Percentiles rank a stretch among this genome's conserved stretches.
Conservation (phyloP, 768 basidiomycete genomes). For the Mycena chlorophos region DNA sequence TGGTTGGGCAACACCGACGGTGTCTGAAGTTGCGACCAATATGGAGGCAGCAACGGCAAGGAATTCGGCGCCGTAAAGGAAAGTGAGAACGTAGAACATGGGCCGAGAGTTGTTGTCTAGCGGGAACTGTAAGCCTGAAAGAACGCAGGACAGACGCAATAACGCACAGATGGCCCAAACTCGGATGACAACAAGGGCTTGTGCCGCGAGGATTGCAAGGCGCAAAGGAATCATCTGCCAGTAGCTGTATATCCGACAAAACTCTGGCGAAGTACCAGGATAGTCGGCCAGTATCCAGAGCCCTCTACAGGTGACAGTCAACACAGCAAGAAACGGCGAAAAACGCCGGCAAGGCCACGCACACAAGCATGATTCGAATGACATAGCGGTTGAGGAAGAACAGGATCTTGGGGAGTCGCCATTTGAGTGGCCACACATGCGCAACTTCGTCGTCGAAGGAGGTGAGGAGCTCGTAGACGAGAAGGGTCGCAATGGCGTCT, state of each 20-base stretch:
- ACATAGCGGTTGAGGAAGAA: conserved; percentile 23
- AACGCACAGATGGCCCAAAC: conserved; percentile 22
- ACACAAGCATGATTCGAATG: conserved; percentile 15
- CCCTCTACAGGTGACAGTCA: not conserved
- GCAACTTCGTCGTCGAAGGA: conserved; percentile 20
- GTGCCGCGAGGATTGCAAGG: conserved; percentile 19
- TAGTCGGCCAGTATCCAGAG: conserved; percentile 20
- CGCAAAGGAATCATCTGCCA: conserved; percentile 22
- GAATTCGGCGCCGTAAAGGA: conserved; percentile 10
- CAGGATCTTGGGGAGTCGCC: conserved; percentile 19
- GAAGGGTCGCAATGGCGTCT: conserved; percentile 11
- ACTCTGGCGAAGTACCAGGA: conserved; percentile 11
- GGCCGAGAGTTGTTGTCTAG: conserved; percentile 17
- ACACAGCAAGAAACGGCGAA: no score
- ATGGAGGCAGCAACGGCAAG: not conserved
- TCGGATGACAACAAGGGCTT: conserved; percentile 18
- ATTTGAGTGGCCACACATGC: conserved; percentile 15
- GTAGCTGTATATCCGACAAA: conserved; percentile 17
- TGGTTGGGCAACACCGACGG: conserved; percentile 13
- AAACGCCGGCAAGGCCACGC: not conserved
- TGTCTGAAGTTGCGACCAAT: conserved; percentile 7
- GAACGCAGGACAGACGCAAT: not conserved
- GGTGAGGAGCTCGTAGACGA: conserved; percentile 20
- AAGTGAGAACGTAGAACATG: conserved; percentile 14
- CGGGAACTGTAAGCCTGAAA: not conserved